Evolutionary conservation across 2,329 filamentous ascomycete genomes (phyloP), one percentile per base, ranked within the genome.

Genomic region (Cytospora chrysosperma): DNA sequence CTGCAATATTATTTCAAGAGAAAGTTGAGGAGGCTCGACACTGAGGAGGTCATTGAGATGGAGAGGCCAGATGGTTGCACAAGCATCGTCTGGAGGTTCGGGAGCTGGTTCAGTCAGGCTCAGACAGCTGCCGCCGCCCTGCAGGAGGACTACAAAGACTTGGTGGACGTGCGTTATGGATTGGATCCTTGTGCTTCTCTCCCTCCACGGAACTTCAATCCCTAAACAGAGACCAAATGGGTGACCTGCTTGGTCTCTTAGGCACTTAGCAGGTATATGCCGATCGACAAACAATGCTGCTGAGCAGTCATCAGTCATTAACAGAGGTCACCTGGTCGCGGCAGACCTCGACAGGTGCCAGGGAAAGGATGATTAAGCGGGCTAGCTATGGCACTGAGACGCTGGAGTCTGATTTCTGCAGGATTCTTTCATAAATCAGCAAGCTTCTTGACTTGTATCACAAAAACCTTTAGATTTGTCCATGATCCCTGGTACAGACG

Each of bases 41-140:
- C 37, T 2, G 55, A 57, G 26, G 26, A 57, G 19, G 55, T 57
- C 26, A 8, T n/a, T 8, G 27, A 30, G 8, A 4, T 24, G 6
- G 55, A 24, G 37, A n/a, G 10, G 19, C 26, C 26, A 8, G 17
- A 13, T 10, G 15, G 17, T 8, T 28, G 28, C 4, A n/a, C n/a
- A 43, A 30, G 27, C 21, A 37, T 47, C 12, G 17, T 61, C 19
- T 61, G 59, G 59, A 27, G 59, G 10, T 61, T 61, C 2, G 59
- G 59, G 19, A 55, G 59, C 51, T 61, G 59, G 59, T 61, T 47
- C 26, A 27, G 30, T 13, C 59, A 61, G 51, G 59, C 59, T 12
- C 49, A 61, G 51, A 17, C 13, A 10, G 59, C 59, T 12, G 59
- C 32, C 15, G 40, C 43, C 37, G 28, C 24, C 9, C 59, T 61